Base-by-base conservation (phyloP, 2,329 filamentous ascomycete genomes). In the Escovopsis sp. region DNA sequence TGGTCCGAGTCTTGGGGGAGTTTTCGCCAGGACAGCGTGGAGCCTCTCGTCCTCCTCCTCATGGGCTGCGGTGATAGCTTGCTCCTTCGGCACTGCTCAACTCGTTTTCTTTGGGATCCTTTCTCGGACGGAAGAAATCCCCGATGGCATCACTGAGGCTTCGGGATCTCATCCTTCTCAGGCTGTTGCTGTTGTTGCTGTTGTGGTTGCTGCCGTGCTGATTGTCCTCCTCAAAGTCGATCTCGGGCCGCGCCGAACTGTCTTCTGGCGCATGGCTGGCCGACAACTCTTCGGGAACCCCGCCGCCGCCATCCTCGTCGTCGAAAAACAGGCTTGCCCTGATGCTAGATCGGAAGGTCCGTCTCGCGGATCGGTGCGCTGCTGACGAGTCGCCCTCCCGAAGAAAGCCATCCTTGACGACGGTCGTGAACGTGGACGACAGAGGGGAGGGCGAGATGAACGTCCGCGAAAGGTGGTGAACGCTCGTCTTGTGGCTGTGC, bases 401-500 rank as follows among this genome's bases (percentile, higher is more conserved):
- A 2, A 74, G 60, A 28, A 76, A 62, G 10, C 66, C 70, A 48
- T 77, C 73, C 36, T 72, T 69, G 36, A 78, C 69, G 1, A 74
- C 72, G 0, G 71, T 70, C 15, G 66, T 73, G 33, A 78, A 69
- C 2, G 74, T 76, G 0, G 73, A 75, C 2, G 73, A 75, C 32
- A 77, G 63, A 0, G 74, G 74, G 0, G 73, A 77, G 10, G 74
- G 73, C 3, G 73, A 77, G 46, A 76, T 73, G 33, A 77, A 67
- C 2, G 68, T 65, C 30, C 67, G 67, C 26, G 65, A 47, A 50
- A 59, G 48, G 51, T 56, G 47, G 53, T 57, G 47, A 47, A 50
- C 36, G 50, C 55, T 42, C 46, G 55, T 40, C 49, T 62, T 53
- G 53, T 59, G 43, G 49, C 49, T 45, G 30, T 51, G 47, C 8